Conservation (phyloP, 2,329 filamentous ascomycete genomes). For the Penicillium sp. region DNA sequence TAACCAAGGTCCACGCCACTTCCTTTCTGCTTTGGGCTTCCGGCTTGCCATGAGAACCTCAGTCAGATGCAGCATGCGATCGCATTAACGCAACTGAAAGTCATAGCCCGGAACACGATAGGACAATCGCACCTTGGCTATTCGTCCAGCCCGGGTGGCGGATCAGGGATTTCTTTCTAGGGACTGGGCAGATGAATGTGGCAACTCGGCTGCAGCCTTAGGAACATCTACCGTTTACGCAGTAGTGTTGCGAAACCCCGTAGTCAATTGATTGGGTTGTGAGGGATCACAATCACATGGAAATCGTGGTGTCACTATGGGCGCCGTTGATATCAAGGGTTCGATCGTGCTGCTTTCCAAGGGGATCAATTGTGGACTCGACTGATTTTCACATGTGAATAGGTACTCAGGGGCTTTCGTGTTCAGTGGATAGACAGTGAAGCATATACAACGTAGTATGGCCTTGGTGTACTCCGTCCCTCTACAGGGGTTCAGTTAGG, state of each 20-base stretch:
- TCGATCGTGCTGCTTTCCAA: conserved; percentile 1
- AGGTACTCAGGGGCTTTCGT: neutral
- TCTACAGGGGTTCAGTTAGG: neutral
- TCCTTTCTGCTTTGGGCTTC: neutral
- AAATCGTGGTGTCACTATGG: neutral
- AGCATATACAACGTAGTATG: neutral
- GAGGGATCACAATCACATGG: conserved; percentile 3
- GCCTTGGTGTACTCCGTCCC: neutral
- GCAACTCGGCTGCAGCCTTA: neutral
- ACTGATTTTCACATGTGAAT: neutral
- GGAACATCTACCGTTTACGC: neutral
- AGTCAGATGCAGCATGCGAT: too few species aligned
- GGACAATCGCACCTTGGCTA: neutral
- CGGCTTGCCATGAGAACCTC: neutral
- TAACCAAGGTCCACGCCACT: conserved; percentile 12
- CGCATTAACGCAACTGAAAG: neutral
- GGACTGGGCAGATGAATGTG: neutral
- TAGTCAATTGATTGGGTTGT: neutral
- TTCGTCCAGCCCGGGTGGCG: neutral
- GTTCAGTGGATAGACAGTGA: too few species aligned
- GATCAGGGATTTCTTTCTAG: neutral
- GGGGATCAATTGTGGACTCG: neutral
- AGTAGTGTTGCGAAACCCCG: neutral
- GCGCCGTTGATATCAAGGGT: neutral
- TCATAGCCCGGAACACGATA: neutral